Percentiles rank a stretch among this genome's conserved stretches.
These are phyloP conservation scores for Hygrophila difformis DNA, from an alignment of 257 asterid genomes.

Conservation along the genomic window DNA sequence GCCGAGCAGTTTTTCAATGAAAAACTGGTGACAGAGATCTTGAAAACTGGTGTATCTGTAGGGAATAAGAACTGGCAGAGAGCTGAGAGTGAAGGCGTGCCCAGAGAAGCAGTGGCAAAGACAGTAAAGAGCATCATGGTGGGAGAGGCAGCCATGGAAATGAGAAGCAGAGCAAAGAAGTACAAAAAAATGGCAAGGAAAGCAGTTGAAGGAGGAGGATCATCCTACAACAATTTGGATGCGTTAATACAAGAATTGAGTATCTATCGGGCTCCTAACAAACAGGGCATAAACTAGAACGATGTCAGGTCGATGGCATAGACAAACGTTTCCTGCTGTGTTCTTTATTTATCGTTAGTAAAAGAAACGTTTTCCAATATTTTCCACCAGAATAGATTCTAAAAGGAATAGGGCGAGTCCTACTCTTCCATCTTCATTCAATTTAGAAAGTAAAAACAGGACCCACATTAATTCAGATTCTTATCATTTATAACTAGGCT, in stretches of 20 bases:
- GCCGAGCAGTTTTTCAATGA: constrained; percentile 42
- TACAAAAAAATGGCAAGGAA: constrained; percentile 27
- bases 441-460: too few relatives aligned
- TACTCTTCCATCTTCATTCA: too few relatives aligned
- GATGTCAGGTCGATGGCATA: too few relatives aligned
- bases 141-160: constrained; percentile 30
- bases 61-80: constrained; percentile 29
- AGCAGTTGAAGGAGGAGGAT: constrained; percentile 58
- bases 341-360: too few relatives aligned
- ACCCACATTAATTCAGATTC: too few relatives aligned
- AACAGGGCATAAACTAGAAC: too few relatives aligned
- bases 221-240: constrained; percentile 37
- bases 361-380: too few relatives aligned
- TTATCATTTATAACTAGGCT: too few relatives aligned
- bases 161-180: constrained; percentile 23
- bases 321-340: too few relatives aligned
- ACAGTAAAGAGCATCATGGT: constrained; percentile 30
- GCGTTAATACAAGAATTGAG: constrained; percentile 32
- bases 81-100: constrained; percentile 25
- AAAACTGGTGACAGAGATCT: constrained; percentile 28
- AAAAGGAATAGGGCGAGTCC: too few relatives aligned
- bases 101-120: constrained; percentile 25
- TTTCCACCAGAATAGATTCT: too few relatives aligned
- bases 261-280: not conserved
- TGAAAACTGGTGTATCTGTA: constrained; percentile 29